phyloP scores from a whole-genome alignment of 73 alveolate genomes.

The Symbiodinium natans region DNA sequence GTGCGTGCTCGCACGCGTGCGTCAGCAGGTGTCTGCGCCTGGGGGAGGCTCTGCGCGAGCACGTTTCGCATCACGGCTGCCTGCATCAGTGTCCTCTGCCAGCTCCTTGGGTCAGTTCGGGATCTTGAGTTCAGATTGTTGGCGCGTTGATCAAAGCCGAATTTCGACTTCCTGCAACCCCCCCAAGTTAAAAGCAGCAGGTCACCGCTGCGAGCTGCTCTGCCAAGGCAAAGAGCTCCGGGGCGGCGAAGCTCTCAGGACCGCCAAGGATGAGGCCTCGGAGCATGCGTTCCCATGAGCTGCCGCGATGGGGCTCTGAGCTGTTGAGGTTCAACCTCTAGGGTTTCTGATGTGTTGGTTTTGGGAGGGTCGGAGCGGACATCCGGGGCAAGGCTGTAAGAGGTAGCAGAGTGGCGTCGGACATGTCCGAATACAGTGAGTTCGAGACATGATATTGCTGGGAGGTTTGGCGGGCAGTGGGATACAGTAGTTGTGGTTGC shows the following conservation, averaged over 20 bases:
- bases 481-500: too few species aligned
- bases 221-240: neutral
- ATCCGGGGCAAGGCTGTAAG: neutral
- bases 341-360: neutral
- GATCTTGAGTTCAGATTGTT: too few species aligned
- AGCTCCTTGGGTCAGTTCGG: neutral
- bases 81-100: neutral
- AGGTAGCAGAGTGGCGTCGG: neutral
- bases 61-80: neutral
- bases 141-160: too few species aligned
- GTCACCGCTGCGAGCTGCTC: neutral
- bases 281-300: neutral
- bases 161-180: neutral
- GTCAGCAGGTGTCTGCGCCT: too few species aligned
- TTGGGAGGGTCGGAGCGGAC: neutral
- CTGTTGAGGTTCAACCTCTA: neutral
- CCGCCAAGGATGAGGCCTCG: conserved; percentile 32
- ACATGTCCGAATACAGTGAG: neutral
- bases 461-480: too few species aligned
- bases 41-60: neutral
- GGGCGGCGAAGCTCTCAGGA: conserved; percentile 7
- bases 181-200: neutral
- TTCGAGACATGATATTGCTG: too few species aligned
- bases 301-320: neutral
- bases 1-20: too few species aligned